Conservation (phyloP, 1,139 yeast species). For the Saccharomyces hybrid region DNA sequence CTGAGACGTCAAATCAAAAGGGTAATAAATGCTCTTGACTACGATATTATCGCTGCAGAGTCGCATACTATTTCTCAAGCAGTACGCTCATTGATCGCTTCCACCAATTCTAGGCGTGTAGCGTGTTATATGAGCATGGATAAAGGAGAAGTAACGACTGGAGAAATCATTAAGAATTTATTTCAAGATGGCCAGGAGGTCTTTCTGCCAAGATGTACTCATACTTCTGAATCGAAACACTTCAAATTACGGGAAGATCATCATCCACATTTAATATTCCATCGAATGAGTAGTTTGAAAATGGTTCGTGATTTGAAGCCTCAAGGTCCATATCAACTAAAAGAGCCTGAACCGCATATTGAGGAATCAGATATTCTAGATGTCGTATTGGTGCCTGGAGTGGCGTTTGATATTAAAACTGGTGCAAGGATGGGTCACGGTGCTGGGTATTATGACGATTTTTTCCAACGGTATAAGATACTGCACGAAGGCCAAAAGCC, state of each 20-base stretch:
- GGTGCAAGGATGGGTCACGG: constrained; percentile 82
- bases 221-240: constrained; percentile 22
- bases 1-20: neutral
- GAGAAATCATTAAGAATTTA: constrained; percentile 14
- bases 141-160: constrained; percentile 26
- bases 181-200: constrained; percentile 15
- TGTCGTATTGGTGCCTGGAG: constrained; percentile 73
- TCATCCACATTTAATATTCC: constrained; percentile 49
- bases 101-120: constrained; percentile 7
- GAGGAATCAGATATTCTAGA: constrained; percentile 40
- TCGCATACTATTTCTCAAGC: neutral
- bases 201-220: constrained; percentile 28
- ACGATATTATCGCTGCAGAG: neutral
- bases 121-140: constrained; percentile 31
- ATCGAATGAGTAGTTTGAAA: constrained; percentile 38
- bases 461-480: constrained; percentile 43
- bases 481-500: constrained; percentile 22
- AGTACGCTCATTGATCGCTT: neutral
- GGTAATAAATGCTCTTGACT: neutral
- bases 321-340: constrained; percentile 55
- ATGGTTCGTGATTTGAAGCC: constrained; percentile 48
- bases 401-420: constrained; percentile 51
- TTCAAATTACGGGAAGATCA: constrained; percentile 14
- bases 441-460: constrained; percentile 86
- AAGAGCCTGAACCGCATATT: constrained; percentile 49